Evolutionary conservation across 2,329 filamentous ascomycete species (phyloP).

Genomic region (Fusarium nisikadoi): DNA sequence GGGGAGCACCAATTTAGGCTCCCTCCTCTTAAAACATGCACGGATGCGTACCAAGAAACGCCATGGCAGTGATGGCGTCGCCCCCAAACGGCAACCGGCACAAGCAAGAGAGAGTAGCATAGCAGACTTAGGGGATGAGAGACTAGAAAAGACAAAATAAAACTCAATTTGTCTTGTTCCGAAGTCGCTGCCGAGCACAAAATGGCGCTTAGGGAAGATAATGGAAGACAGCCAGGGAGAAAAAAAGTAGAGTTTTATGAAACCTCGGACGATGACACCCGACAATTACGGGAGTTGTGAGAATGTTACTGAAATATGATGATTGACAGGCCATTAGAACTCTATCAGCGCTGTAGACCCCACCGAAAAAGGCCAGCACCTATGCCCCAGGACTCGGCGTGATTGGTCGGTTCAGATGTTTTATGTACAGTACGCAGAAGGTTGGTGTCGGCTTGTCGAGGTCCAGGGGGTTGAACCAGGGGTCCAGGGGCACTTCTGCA

Average conservation of each 20-base stretch:
- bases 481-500: constrained; percentile 22
- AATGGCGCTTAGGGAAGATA: neutral
- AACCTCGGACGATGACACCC: constrained; percentile 3
- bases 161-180: constrained; percentile 14
- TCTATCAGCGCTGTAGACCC: constrained; percentile 1
- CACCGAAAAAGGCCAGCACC: neutral
- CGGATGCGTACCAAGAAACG: constrained; percentile 17
- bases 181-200: constrained; percentile 8
- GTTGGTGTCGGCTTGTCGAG: neutral
- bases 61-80: constrained; percentile 5
- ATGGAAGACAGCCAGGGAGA: neutral
- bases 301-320: constrained; percentile 5
- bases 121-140: neutral
- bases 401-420: neutral
- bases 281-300: constrained; percentile 9
- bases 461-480: neutral
- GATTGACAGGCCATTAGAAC: constrained; percentile 25
- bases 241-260: constrained; percentile 2
- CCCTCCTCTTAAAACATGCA: constrained; percentile 13
- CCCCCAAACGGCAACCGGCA: constrained; percentile 29
- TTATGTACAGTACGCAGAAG: neutral
- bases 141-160: neutral
- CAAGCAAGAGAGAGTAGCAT: neutral
- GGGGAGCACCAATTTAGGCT: constrained; percentile 7
- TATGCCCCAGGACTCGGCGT: neutral